A percentile compares a stretch with the other conserved stretches of the same genome.
phyloP scores from a whole-genome alignment of 108 stramenopile species.

The Nitzschia inconspicua region DNA sequence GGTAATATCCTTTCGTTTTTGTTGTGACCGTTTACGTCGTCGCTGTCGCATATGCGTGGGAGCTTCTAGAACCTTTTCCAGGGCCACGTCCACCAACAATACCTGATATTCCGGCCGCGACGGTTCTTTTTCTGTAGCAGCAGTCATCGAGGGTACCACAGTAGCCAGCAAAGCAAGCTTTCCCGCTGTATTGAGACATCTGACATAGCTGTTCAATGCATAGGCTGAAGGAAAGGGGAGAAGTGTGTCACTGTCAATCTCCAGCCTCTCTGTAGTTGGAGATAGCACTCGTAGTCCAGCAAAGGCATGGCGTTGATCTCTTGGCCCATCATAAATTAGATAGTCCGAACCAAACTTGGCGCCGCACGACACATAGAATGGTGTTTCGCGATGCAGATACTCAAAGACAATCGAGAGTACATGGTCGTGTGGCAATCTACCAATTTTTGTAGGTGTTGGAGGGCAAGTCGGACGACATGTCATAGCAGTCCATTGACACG shows the following conservation, averaged over 20 bases:
- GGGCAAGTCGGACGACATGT: constrained; percentile 1
- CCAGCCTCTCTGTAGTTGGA: constrained; percentile 1
- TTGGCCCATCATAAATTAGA: constrained; percentile 76
- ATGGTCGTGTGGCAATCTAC: constrained; percentile 13
- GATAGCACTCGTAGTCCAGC: constrained; percentile 72
- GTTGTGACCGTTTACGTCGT: constrained; percentile 4
- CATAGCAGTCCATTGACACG: neutral
- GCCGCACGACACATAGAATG: constrained; percentile 70
- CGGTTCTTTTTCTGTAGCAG: neutral
- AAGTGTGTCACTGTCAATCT: neutral
- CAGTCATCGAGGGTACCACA: constrained; percentile 24
- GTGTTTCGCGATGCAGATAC: constrained; percentile 46
- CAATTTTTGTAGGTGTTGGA: neutral
- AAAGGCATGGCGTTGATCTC: constrained; percentile 83
- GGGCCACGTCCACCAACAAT: constrained; percentile 69
- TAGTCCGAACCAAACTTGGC: constrained; percentile 85
- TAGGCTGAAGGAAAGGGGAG: constrained; percentile 65
- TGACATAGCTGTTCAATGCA: constrained; percentile 70
- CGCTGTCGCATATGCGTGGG: constrained; percentile 38
- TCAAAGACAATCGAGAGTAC: constrained; percentile 35
- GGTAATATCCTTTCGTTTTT: constrained; percentile 31
- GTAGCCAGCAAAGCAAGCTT: constrained; percentile 79
- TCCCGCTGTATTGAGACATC: constrained; percentile 79
- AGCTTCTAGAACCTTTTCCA: constrained; percentile 67
- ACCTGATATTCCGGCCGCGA: constrained; percentile 23